Evolutionary conservation across 257 asterid species (phyloP).

Genomic region (Solanum tarijense): DNA sequence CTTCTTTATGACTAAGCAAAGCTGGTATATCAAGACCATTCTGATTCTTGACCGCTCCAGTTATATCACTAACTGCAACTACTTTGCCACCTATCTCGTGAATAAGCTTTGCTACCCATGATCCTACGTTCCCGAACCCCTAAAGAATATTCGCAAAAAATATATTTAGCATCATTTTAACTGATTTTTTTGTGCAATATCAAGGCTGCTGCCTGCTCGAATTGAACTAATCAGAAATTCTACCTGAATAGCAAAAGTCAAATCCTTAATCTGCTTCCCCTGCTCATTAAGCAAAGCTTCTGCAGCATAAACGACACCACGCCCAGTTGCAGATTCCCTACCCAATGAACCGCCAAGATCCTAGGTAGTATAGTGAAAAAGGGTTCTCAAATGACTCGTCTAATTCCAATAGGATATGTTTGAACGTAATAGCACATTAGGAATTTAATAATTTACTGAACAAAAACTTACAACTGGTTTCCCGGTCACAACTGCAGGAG

Average conservation of each 20-base stretch:
- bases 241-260: constrained; percentile 81
- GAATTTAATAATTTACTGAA: not conserved
- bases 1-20: constrained; percentile 52
- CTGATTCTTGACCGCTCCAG: constrained; percentile 68
- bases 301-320: constrained; percentile 79
- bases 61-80: constrained; percentile 80
- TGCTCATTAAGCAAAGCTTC: constrained; percentile 82
- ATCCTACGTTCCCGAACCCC: constrained; percentile 95
- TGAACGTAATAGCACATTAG: not conserved
- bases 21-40: constrained; percentile 64
- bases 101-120: constrained; percentile 80
- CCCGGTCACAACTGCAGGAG: constrained; percentile 97
- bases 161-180: not conserved
- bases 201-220: not conserved
- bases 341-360: constrained; percentile 95
- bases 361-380: constrained; percentile 16
- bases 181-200: not conserved
- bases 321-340: constrained; percentile 94
- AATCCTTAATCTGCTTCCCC: constrained; percentile 63
- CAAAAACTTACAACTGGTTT: constrained; percentile 73
- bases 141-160: constrained; percentile 2
- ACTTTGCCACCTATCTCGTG: constrained; percentile 87
- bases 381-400: not conserved
- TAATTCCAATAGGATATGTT: not conserved
- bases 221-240: not conserved